phyloP scores from a whole-genome alignment of 345 rosid genomes.

The Anastatica hierochuntica region DNA sequence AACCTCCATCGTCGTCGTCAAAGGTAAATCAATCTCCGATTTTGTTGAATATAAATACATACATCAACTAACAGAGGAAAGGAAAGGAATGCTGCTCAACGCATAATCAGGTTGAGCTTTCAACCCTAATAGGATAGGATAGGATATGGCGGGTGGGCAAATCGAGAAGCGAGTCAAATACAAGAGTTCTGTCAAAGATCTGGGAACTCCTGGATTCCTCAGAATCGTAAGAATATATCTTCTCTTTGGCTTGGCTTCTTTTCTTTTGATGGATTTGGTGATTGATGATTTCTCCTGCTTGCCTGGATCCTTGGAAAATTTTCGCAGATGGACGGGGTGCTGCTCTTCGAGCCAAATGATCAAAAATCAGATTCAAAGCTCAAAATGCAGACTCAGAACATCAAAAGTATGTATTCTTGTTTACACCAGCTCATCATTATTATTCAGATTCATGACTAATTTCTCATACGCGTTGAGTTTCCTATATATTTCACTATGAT shows the following conservation, averaged over 20 bases:
- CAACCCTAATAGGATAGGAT: too few relatives aligned
- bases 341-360: conserved; percentile 52
- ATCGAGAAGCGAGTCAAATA: conserved; percentile 56
- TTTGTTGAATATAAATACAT: too few relatives aligned
- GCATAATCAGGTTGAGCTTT: too few relatives aligned
- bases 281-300: too few relatives aligned
- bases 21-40: too few relatives aligned
- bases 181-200: conserved; percentile 68
- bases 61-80: too few relatives aligned
- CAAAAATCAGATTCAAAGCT: conserved; percentile 63
- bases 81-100: too few relatives aligned
- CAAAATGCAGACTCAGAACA: conserved; percentile 48
- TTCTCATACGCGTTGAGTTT: background rate
- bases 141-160: too few relatives aligned
- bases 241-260: too few relatives aligned
- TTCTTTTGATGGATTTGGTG: too few relatives aligned
- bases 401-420: conserved; percentile 45
- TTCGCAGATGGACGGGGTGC: conserved; percentile 53
- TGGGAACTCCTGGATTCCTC: conserved; percentile 65
- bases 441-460: background rate
- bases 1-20: too few relatives aligned
- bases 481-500: background rate
- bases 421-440: background rate
- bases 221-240: conserved; percentile 34
- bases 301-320: background rate